Base-by-base conservation (phyloP, 2,329 filamentous ascomycete genomes). In the Lachnellula willkommii region DNA sequence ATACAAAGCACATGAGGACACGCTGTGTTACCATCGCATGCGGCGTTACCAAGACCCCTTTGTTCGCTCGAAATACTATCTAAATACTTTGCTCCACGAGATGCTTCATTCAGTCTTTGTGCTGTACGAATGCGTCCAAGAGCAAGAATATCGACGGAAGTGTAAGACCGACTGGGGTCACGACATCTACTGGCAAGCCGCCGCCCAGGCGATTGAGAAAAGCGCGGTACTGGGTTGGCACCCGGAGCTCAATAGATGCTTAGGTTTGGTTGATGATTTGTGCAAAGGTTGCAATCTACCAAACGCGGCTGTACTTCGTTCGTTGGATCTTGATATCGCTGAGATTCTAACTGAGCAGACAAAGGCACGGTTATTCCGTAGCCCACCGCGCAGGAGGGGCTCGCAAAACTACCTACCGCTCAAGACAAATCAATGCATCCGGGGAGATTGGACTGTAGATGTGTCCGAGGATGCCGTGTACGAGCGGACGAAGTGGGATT, bases 91-190 rank as follows among this genome's bases (percentile, higher is more conserved):
- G 7, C 22, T 54, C 1, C 45, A 49, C 14, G 17, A 54, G 11
- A 54, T 54, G 52, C 20, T 50, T 28, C 52, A 45, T 22, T 46
- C 46, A 4, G 28, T 54, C 5, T 48, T 48, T 28, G 35, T 2
- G 1, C 28, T 54, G 12, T 54, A 48, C 26, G 28, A 14, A 32
- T 47, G 32, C 17, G 17, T 46, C 22, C 43, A 2, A 47, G 9
- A 9, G 47, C 37, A 32, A 32, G 28, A 32, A 32, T 11, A 11
- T 32, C 28, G 28, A 11, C 6, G 7, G 26, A 2, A 28, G 26
- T 28, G 26, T 28, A 32, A 32, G 11, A 32, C 9, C 2, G 2
- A 3, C 2, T 32, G 39, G 15, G 15, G 8, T 6, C 39, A 40
- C 17, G 39, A 11, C 39, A 4, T 40, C 15, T 20, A 3, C 15